Conservation (phyloP, 2,329 filamentous ascomycete genomes). For the Colletotrichum sublineola region DNA sequence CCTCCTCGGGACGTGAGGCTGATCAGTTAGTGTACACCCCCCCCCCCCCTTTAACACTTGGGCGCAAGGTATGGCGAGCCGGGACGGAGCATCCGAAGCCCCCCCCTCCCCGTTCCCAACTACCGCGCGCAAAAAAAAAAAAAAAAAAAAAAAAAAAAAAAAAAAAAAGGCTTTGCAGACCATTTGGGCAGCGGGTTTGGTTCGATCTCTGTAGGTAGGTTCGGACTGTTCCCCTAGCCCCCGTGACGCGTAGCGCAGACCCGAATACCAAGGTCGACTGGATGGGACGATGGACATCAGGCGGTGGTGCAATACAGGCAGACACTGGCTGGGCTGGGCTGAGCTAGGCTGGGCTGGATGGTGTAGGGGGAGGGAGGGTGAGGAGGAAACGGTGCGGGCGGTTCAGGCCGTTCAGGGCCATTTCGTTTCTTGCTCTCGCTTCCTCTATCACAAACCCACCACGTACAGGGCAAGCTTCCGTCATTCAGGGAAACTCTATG, state of each 20-base stretch:
- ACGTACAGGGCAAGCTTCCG: constrained; percentile 13
- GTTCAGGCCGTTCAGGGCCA: constrained; percentile 1
- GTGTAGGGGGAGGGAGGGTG: too few relatives aligned
- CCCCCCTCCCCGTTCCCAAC: background rate
- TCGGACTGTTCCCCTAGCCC: too few relatives aligned
- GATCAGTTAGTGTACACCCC: background rate
- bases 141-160: background rate
- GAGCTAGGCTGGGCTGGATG: too few relatives aligned
- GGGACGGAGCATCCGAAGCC: background rate
- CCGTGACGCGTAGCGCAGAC: too few relatives aligned
- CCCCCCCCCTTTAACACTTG: too few relatives aligned
- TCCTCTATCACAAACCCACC: background rate
- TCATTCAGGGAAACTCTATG: constrained; percentile 3
- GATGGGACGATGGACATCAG: constrained; percentile 2
- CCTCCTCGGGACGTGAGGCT: constrained; percentile 6
- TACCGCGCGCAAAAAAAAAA: background rate
- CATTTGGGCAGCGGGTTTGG: background rate
- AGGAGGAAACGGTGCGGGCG: constrained; percentile 6
- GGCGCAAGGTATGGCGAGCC: background rate
- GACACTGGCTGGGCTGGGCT: background rate
- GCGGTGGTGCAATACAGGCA: background rate
- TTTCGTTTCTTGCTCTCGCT: background rate
- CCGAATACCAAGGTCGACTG: background rate
- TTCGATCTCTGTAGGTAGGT: background rate
- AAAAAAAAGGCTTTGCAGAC: background rate